Evolutionary conservation across 108 stramenopile species (phyloP), one percentile per base, ranked within the genome.

Genomic region (Cyclotella sp.): DNA sequence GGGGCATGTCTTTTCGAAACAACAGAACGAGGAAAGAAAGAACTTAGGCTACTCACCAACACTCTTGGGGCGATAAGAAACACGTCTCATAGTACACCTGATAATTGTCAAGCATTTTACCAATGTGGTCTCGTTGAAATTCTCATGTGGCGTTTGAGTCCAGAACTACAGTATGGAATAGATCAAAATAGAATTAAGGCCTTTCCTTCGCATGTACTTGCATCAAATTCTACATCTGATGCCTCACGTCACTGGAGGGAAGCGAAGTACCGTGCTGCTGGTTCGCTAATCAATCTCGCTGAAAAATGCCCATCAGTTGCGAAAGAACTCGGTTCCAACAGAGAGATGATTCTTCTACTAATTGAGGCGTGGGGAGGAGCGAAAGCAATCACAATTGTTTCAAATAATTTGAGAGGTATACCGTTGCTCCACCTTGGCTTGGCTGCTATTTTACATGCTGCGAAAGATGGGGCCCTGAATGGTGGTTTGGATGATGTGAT

Each of bases 201-300:
- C 44, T 67, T 22, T 65, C 24, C 14, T 59, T 5, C 39, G 16
- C 16, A 63, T 19, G 40, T 22, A 19, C 2, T 16, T 9, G 3
- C 30, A 53, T 9, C 51, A 1, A 10, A 54, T 51, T 44, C 53
- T 9, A 39, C 83, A 53, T 70, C 83, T 8, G 64, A 76, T 27
- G 47, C 60, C 19, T 53, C 81, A 41, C 24, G 53, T 9, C 76
- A 78, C 28, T 87, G 86, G 86, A 59, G 86, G 22, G 86, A 87
- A 57, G 86, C 84, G 22, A 77, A 62, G 15, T 87, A 73, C 40
- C 71, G 86, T 28, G 43, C 83, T 26, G 79, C 84, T 27, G 80
- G 81, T 2, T 82, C 86, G 9, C 55, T 87, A 19, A 87, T 87
- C 60, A 87, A 87, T 61, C 80, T 87, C 39, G 83, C 86, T 42